Conservation (phyloP, 352 stramenopile genomes). For the Halophytophthora polymorphica region DNA sequence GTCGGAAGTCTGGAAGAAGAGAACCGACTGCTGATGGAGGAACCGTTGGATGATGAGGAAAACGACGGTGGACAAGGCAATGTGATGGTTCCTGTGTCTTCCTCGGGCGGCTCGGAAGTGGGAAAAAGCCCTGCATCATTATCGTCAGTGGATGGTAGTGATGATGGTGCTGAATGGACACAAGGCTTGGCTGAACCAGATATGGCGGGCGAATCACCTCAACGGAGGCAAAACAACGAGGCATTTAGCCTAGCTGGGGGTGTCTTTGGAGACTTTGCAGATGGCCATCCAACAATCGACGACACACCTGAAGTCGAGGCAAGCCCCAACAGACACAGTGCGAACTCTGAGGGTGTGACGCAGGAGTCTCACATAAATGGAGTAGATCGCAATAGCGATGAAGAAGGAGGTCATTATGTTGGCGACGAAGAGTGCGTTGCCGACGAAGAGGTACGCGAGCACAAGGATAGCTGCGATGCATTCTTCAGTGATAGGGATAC, state of each 20-base stretch:
- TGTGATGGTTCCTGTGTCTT: not conserved
- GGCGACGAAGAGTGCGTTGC: not conserved
- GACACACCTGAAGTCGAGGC: too few species aligned
- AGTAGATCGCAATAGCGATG: not conserved
- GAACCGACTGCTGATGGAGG: constrained; percentile 6
- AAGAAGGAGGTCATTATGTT: not conserved
- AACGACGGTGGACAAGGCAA: constrained; percentile 21
- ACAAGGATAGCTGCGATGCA: not conserved
- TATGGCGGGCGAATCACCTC: not conserved
- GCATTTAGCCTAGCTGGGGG: not conserved
- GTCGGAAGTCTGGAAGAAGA: not conserved
- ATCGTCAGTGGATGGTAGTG: not conserved
- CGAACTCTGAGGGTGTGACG: too few species aligned
- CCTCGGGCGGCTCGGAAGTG: not conserved
- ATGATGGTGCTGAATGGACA: not conserved
- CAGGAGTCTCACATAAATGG: too few species aligned
- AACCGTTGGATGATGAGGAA: constrained; percentile 10
- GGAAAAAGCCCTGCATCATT: too few species aligned
- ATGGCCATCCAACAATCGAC: too few species aligned
- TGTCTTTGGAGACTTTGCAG: too few species aligned
- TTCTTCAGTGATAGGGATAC: not conserved
- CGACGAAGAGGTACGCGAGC: not conserved
- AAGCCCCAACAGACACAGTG: too few species aligned
- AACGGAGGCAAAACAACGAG: not conserved
- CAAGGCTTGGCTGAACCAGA: constrained; percentile 1